Percentiles rank a stretch among this genome's conserved stretches.
Conservation (phyloP, 306 rosid genomes). For the Ormosia semicastrata region DNA sequence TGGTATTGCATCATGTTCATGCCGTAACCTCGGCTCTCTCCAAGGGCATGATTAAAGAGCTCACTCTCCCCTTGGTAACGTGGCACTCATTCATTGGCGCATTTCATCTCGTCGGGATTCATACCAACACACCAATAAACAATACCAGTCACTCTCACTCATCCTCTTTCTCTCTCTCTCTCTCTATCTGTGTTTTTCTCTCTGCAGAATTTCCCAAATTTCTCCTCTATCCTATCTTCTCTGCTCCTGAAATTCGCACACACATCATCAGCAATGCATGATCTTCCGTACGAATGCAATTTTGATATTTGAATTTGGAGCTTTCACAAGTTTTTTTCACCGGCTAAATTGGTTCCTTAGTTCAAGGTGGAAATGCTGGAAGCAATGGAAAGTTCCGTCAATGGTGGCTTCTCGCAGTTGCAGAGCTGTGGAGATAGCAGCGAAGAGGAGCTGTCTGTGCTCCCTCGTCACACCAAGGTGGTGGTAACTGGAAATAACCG, state of each 20-base stretch:
- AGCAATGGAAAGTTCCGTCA: conserved; percentile 82
- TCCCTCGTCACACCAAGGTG: conserved; percentile 96
- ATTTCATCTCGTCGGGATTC: conserved; percentile 78
- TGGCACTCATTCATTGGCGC: conserved; percentile 47
- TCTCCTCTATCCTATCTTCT: conserved; percentile 33
- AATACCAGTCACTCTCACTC: conserved; percentile 56
- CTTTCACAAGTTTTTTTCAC: neutral
- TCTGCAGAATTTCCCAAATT: conserved; percentile 51
- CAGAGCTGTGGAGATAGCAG: conserved; percentile 96
- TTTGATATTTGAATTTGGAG: conserved; percentile 30
- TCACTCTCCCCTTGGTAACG: conserved; percentile 37
- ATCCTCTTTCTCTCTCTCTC: conserved; percentile 4
- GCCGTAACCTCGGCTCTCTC: conserved; percentile 20
- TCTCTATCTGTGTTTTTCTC: conserved; percentile 51
- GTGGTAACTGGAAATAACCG: conserved; percentile 98
- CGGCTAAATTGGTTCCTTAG: neutral
- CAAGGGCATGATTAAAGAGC: conserved; percentile 46
- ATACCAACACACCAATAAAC: conserved; percentile 77
- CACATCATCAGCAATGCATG: conserved; percentile 51
- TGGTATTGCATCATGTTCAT: conserved; percentile 42
- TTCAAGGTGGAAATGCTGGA: conserved; percentile 61
- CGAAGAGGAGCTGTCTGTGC: conserved; percentile 94
- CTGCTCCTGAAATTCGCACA: conserved; percentile 36
- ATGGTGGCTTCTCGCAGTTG: conserved; percentile 83
- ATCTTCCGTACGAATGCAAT: conserved; percentile 52